These are phyloP conservation scores for Hypomyces rosellus DNA, from an alignment of 2,329 filamentous ascomycete species.

Conservation along the genomic window DNA sequence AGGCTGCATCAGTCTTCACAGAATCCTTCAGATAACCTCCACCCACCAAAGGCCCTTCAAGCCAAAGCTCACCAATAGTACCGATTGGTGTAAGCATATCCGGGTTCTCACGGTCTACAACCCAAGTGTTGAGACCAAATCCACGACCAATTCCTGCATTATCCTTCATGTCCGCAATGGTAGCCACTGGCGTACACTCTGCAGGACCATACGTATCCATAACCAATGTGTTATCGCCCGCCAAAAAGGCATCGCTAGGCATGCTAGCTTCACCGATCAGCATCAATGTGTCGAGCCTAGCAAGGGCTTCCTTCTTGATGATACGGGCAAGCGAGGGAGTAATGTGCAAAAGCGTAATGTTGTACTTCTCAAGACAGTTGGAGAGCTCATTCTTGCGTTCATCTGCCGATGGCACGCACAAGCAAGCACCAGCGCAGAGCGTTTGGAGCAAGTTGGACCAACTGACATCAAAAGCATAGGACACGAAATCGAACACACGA, in stretches of 20 bases:
- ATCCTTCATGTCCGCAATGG: conserved; percentile 15
- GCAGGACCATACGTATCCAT: conserved; percentile 37
- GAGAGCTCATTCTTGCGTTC: background rate
- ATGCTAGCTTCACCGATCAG: conserved; percentile 2
- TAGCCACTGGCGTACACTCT: conserved; percentile 11
- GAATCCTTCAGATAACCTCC: conserved; percentile 41
- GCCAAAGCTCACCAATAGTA: conserved; percentile 26
- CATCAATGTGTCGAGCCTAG: background rate
- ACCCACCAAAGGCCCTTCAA: conserved; percentile 42
- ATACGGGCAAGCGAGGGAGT: conserved; percentile 6
- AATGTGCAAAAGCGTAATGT: background rate
- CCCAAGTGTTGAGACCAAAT: conserved; percentile 7
- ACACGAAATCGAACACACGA: too few species aligned
- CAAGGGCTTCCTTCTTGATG: background rate
- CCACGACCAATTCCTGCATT: conserved; percentile 8
- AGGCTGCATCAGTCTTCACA: conserved; percentile 24
- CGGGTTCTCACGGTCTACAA: conserved; percentile 18
- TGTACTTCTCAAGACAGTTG: background rate
- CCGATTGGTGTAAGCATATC: conserved; percentile 15
- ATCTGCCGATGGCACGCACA: too few species aligned
- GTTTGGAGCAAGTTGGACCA: too few species aligned
- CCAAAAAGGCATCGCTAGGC: background rate
- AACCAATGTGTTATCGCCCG: conserved; percentile 15
- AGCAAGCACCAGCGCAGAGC: too few species aligned
- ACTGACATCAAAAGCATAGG: too few species aligned